Evolutionary conservation across 371 early-diverging fungal genomes (phyloP).

Genomic region (Apophysomyces ossiformis): DNA sequence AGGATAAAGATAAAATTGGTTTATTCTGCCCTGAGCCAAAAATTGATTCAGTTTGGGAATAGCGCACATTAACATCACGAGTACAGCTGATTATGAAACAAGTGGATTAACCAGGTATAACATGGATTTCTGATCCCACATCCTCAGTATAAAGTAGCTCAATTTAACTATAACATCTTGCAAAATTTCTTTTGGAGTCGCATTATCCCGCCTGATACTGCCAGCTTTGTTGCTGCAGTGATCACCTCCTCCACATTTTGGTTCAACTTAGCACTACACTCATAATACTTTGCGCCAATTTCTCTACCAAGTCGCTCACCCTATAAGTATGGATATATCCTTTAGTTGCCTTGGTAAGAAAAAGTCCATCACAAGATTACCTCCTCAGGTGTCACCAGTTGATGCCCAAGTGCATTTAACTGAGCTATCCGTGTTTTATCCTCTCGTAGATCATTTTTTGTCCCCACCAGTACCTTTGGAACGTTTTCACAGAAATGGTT

Average conservation of each 20-base stretch:
- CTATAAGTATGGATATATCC: constrained; percentile 20
- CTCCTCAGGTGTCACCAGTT: constrained; percentile 38
- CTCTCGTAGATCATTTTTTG: constrained; percentile 85
- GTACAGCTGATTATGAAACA: too few relatives aligned
- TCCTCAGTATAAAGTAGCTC: too few relatives aligned
- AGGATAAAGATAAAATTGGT: too few relatives aligned
- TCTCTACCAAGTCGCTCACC: constrained; percentile 52
- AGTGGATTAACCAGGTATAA: too few relatives aligned
- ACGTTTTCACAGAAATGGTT: constrained; percentile 82
- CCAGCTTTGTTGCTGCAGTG: constrained; percentile 50
- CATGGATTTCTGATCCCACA: too few relatives aligned
- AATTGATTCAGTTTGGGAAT: too few relatives aligned
- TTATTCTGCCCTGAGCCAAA: too few relatives aligned
- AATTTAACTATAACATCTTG: constrained; percentile 26
- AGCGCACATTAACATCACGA: too few relatives aligned
- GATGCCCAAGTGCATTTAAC: constrained; percentile 39
- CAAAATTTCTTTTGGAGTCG: constrained; percentile 48
- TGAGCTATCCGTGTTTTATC: constrained; percentile 34
- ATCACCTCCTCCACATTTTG: constrained; percentile 53
- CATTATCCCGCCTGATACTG: constrained; percentile 46
- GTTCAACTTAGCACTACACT: constrained; percentile 55
- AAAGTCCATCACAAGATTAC: constrained; percentile 21
- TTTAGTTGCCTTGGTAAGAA: background rate
- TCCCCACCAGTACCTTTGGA: constrained; percentile 88
- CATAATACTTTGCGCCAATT: constrained; percentile 56